These are phyloP conservation scores for Euclidium syriacum DNA, from an alignment of 345 rosid genomes.

Conservation along the genomic window DNA sequence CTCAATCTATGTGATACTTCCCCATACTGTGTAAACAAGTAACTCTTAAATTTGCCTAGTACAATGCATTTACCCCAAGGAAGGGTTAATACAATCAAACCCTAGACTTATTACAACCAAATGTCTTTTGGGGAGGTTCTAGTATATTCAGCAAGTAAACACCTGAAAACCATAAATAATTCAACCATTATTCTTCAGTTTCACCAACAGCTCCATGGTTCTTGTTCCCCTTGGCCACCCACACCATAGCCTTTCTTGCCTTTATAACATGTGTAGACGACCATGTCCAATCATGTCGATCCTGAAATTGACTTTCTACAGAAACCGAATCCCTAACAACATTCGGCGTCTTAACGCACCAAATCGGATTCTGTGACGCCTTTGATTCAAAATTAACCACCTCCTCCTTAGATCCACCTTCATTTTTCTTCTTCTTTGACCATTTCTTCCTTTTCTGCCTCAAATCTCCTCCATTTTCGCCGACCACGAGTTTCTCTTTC, in stretches of 20 bases:
- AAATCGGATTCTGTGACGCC: too few relatives aligned
- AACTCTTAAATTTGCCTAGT: too few relatives aligned
- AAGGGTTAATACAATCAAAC: too few relatives aligned
- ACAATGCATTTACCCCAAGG: neutral
- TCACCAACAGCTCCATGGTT: neutral
- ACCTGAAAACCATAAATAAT: neutral
- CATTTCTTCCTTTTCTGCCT: neutral
- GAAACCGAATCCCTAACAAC: neutral
- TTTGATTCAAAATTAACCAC: neutral
- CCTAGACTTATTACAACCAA: neutral
- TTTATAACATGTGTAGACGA: neutral
- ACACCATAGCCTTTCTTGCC: neutral
- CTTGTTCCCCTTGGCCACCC: slow-evolving; percentile 11
- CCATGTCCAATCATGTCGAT: slow-evolving; percentile 13
- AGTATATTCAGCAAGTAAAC: neutral
- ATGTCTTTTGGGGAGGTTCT: neutral
- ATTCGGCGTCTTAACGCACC: too few relatives aligned
- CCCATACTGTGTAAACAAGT: too few relatives aligned
- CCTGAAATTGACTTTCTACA: neutral
- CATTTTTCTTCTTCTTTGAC: neutral
- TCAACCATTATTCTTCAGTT: neutral
- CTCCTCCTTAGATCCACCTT: neutral
- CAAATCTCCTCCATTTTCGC: neutral
- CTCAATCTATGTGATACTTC: too few relatives aligned
- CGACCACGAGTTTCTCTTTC: neutral